These are phyloP conservation scores for Gyromitra esculenta DNA, from an alignment of 2,329 filamentous ascomycete species.

Conservation along the genomic window DNA sequence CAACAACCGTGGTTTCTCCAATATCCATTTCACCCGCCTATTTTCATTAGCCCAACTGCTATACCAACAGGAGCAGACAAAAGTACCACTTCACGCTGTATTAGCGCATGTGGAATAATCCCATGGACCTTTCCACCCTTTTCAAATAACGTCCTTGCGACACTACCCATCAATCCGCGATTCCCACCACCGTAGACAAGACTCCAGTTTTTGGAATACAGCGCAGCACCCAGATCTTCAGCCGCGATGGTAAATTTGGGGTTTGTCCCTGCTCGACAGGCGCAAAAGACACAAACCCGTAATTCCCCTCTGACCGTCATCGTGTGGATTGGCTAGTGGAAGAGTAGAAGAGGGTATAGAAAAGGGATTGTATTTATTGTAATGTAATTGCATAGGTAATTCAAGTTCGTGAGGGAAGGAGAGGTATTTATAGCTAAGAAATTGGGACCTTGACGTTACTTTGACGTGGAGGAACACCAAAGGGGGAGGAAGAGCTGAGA, in stretches of 20 bases:
- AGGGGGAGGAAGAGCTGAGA: neutral
- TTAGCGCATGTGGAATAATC: conserved; percentile 87
- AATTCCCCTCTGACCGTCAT: conserved; percentile 29
- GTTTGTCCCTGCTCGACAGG: conserved; percentile 77
- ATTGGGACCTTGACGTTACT: neutral
- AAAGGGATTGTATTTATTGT: too few species aligned
- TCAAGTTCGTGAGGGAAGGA: neutral
- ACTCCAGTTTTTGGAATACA: conserved; percentile 79
- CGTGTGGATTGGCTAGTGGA: neutral
- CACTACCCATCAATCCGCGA: conserved; percentile 92
- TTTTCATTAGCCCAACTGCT: neutral
- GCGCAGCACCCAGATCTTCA: conserved; percentile 74
- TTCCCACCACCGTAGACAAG: conserved; percentile 97
- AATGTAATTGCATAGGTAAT: neutral
- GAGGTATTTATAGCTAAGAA: neutral
- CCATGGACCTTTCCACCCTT: conserved; percentile 91
- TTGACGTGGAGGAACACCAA: conserved; percentile 3
- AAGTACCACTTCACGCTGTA: conserved; percentile 74
- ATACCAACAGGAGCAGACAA: conserved; percentile 60
- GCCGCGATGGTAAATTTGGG: conserved; percentile 82
- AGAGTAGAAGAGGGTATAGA: too few species aligned
- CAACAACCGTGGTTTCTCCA: conserved; percentile 85
- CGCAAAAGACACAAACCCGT: conserved; percentile 67
- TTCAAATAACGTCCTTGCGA: conserved; percentile 84
- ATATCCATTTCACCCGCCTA: conserved; percentile 65